phyloP scores from a whole-genome alignment of 495 filamentous ascomycete genomes.

The Aspergillus homomorphus region DNA sequence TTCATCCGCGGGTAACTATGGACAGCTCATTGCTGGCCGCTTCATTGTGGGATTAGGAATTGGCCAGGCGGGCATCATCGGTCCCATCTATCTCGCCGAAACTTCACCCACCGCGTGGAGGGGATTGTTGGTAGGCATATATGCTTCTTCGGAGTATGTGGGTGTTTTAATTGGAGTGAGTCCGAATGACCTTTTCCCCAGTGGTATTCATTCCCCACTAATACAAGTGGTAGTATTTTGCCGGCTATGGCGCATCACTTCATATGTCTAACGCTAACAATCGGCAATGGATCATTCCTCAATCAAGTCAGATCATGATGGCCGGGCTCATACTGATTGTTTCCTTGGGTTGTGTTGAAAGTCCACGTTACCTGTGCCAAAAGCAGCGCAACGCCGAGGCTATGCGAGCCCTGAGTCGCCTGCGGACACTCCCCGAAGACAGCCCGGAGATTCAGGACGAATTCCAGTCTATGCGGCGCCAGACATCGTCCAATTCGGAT shows the following conservation, averaged over 20 bases:
- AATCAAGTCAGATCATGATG: conserved; percentile 57
- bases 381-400: conserved; percentile 32
- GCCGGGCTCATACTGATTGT: conserved; percentile 51
- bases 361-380: conserved; percentile 57
- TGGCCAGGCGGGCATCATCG: conserved; percentile 58
- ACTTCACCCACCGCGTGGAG: conserved; percentile 51
- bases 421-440: conserved; percentile 47
- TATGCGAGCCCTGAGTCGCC: conserved; percentile 41
- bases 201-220: neutral
- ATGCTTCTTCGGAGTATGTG: conserved; percentile 59
- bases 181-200: neutral
- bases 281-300: conserved; percentile 54
- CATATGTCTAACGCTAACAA: conserved; percentile 45
- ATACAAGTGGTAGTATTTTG: conserved; percentile 18
- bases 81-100: conserved; percentile 57
- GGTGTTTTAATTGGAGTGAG: conserved; percentile 53
- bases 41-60: conserved; percentile 62
- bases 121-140: conserved; percentile 54
- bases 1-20: conserved; percentile 43
- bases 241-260: conserved; percentile 51
- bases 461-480: conserved; percentile 45
- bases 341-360: conserved; percentile 52
- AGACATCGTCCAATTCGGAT: conserved; percentile 47
- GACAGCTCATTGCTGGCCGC: conserved; percentile 55
- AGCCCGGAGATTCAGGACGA: conserved; percentile 50